Evolutionary conservation across 31 red algal genomes (phyloP).

Genomic region (Bonnemaisonia californica): DNA sequence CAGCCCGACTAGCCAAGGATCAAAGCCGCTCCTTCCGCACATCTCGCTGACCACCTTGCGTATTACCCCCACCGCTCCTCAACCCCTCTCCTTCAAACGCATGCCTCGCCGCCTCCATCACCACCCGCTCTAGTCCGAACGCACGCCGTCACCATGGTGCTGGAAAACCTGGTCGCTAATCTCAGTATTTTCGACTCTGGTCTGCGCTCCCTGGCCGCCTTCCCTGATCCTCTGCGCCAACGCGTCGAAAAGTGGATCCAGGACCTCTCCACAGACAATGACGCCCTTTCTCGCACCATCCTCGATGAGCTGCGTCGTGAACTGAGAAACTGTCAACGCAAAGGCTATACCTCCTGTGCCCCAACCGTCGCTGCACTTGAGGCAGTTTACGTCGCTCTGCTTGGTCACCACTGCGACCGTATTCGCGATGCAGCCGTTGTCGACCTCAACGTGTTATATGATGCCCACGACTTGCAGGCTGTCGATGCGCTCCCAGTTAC

Average conservation of each 20-base stretch:
- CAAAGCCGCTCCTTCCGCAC: no score
- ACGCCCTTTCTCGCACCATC: constrained; percentile 41
- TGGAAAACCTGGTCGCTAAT: constrained; percentile 55
- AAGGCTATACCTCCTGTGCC: constrained; percentile 63
- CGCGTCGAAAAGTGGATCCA: constrained; percentile 72
- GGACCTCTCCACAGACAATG: constrained; percentile 54
- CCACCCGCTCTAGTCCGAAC: constrained; percentile 1
- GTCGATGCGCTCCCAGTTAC: constrained; percentile 81
- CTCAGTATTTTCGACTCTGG: constrained; percentile 59
- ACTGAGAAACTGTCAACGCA: constrained; percentile 65
- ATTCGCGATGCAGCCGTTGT: constrained; percentile 93
- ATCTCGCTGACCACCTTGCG: no score
- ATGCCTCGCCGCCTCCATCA: neutral
- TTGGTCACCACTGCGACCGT: constrained; percentile 77
- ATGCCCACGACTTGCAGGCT: constrained; percentile 93
- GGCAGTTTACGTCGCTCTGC: constrained; percentile 66
- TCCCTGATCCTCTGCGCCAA: constrained; percentile 58
- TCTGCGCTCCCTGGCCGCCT: constrained; percentile 62
- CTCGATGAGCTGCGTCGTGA: constrained; percentile 72
- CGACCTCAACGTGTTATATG: constrained; percentile 94
- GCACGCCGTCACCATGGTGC: no score
- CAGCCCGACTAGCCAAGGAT: no score
- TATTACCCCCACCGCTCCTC: neutral
- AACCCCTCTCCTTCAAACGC: neutral
- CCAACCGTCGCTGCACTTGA: constrained; percentile 80